phyloP scores from a whole-genome alignment of 768 basidiomycete genomes.

The Tylopilus felleus region DNA sequence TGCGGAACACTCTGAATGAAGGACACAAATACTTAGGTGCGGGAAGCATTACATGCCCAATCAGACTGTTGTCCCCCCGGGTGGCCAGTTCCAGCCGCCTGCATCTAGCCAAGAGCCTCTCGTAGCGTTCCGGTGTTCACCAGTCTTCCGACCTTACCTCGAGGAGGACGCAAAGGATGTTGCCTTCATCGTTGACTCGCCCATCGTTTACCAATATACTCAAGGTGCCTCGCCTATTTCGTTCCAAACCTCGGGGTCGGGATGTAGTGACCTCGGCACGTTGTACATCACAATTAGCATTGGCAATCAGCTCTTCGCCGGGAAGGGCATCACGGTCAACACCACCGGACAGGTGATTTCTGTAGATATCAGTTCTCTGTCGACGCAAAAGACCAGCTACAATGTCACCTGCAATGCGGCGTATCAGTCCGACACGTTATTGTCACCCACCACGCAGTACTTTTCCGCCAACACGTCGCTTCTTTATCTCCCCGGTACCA shows the following conservation, averaged over 20 bases:
- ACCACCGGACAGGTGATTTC: constrained; percentile 33
- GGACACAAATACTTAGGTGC: constrained; percentile 35
- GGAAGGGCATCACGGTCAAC: constrained; percentile 35
- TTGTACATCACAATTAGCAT: constrained; percentile 32
- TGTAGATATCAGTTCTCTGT: constrained; percentile 31
- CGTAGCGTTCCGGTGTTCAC: constrained; percentile 45
- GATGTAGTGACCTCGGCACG: constrained; percentile 2
- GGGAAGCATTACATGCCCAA: constrained; percentile 46
- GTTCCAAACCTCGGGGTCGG: constrained; percentile 5
- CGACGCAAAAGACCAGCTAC: constrained; percentile 29
- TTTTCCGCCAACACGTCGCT: constrained; percentile 35
- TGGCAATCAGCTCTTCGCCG: constrained; percentile 19
- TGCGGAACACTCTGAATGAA: not conserved
- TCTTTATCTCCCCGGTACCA: constrained; percentile 40
- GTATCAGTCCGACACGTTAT: constrained; percentile 8
- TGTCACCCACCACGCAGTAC: constrained; percentile 14
- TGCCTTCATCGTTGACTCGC: constrained; percentile 37
- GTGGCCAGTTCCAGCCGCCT: constrained; percentile 43
- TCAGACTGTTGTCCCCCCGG: constrained; percentile 41
- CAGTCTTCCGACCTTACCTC: constrained; percentile 46
- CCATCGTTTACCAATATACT: constrained; percentile 35
- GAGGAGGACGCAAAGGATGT: constrained; percentile 33
- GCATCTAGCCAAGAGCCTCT: constrained; percentile 34
- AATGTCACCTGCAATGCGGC: constrained; percentile 36
- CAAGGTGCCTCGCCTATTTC: constrained; percentile 34